Base-by-base conservation (phyloP, 2,329 filamentous ascomycete genomes). In the Phialocephala subalpina region DNA sequence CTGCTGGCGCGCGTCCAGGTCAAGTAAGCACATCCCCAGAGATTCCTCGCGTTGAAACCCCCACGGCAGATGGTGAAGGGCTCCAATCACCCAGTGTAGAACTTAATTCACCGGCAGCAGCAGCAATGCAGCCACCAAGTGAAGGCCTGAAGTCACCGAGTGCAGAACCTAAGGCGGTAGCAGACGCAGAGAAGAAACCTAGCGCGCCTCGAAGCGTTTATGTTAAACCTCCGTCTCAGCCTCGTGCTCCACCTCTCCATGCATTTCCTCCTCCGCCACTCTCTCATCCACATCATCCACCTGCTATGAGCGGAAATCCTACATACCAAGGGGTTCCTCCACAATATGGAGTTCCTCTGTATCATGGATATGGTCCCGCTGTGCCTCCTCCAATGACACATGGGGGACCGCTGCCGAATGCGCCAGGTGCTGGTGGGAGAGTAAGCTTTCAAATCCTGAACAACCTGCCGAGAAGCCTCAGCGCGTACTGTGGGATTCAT, bases 1-100 rank as follows among this genome's bases (percentile, higher is more conserved):
- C 86, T 14, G 84, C 75, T 56, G 77, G 86, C 56, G 80, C 82
- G 66, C 82, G 87, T 67, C 83, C 85, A 56, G 83, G 85, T 70
- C 87, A 90, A 83, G 87, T 90, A 84, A 79, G 86, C 82, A 55
- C 29, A 63, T 60, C 38, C 58, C 38, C 38, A 18, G 5, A 57
- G 36, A 14, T 36, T 16, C 27, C 35, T 36, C 56, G 56, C 18
- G 38, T 56, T 20, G 35, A 58, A 9, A 33, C 4, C 29, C 29
- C 9, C 9, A 9, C 29, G 29, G 29, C 9, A 9, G 29, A 33
- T 9, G 9, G 29, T 33, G 29, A 33, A 33, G 29, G 9, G 29
- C 29, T 33, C 9, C 29, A 33, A 33, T 33, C 29, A 33, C 29
- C 29, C 29, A 5, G 4, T 33, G 29, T 5, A 33, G 9, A 33